Conservation (phyloP, 1,139 yeast genomes). For the Hansenula lynferdii region DNA sequence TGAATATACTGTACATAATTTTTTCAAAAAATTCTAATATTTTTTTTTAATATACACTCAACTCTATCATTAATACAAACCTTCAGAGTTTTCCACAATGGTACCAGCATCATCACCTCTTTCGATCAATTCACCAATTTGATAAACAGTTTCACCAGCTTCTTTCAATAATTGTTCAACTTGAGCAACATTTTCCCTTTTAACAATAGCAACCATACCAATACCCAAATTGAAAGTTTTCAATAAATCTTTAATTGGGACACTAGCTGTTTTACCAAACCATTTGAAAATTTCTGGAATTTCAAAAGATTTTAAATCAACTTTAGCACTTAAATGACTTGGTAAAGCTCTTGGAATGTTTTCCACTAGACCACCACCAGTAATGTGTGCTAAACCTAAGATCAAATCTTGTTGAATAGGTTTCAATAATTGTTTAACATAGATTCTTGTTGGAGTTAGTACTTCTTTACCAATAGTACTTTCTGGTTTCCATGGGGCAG, state of each 20-base stretch:
- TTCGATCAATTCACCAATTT: constrained; percentile 69
- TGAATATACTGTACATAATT: no score
- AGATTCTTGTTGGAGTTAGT: constrained; percentile 86
- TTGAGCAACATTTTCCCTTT: constrained; percentile 52
- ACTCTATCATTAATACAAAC: constrained; percentile 43
- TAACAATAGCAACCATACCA: constrained; percentile 92
- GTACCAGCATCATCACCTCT: constrained; percentile 45
- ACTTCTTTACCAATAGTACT: constrained; percentile 82
- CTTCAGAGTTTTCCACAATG: constrained; percentile 56
- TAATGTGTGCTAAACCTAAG: constrained; percentile 91
- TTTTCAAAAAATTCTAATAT: constrained; percentile 8
- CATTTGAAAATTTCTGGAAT: constrained; percentile 89
- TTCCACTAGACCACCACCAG: constrained; percentile 98
- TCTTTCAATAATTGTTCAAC: constrained; percentile 49
- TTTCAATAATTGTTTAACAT: constrained; percentile 85
- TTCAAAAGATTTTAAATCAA: constrained; percentile 78
- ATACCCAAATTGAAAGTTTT: constrained; percentile 95
- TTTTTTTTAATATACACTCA: constrained; percentile 4
- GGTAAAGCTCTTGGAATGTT: constrained; percentile 96
- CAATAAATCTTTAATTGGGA: constrained; percentile 77
- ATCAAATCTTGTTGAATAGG: constrained; percentile 63
- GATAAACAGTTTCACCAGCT: constrained; percentile 73
- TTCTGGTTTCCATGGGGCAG: constrained; percentile 82
- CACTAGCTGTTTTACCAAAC: constrained; percentile 89
- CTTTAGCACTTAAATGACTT: constrained; percentile 65